These are phyloP conservation scores for Malus hybrid DNA, from an alignment of 331 rosid species.

Conservation along the genomic window DNA sequence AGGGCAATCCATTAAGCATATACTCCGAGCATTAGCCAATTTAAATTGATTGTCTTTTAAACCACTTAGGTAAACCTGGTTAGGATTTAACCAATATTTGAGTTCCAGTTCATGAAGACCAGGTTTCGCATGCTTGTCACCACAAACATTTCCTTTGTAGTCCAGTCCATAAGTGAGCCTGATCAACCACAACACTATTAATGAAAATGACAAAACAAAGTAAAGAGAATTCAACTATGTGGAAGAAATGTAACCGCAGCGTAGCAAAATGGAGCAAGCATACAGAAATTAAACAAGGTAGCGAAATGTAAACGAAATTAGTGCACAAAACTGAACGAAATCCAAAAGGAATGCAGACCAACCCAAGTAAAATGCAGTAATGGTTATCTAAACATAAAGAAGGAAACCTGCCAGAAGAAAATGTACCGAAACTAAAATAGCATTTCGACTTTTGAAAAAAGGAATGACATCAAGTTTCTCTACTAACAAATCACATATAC, in stretches of 20 bases:
- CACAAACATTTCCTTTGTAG: slow-evolving; percentile 94
- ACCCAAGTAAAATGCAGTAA: not conserved
- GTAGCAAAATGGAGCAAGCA: not conserved
- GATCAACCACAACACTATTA: slow-evolving; percentile 18
- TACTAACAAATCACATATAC: not conserved
- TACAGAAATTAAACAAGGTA: not conserved
- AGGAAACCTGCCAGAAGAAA: not conserved
- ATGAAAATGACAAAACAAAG: slow-evolving; percentile 14
- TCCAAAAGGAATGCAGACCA: not conserved
- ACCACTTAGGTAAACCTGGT: slow-evolving; percentile 94
- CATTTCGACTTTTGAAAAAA: not conserved
- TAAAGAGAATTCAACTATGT: not conserved
- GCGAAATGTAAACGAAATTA: not conserved
- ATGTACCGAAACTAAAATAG: not conserved
- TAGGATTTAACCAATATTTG: slow-evolving; percentile 89
- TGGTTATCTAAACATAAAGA: not conserved
- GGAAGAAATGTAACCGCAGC: not conserved
- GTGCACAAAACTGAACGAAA: not conserved
- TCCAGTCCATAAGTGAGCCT: slow-evolving; percentile 97
- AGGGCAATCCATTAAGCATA: slow-evolving; percentile 88
- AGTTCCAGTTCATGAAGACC: slow-evolving; percentile 71
- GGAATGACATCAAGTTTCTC: not conserved
- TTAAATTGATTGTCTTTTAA: slow-evolving; percentile 57
- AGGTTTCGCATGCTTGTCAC: slow-evolving; percentile 79
- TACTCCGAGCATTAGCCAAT: slow-evolving; percentile 67